Conservation (phyloP, 2,329 filamentous ascomycete species). For the Scedosporium aurantiacum region DNA sequence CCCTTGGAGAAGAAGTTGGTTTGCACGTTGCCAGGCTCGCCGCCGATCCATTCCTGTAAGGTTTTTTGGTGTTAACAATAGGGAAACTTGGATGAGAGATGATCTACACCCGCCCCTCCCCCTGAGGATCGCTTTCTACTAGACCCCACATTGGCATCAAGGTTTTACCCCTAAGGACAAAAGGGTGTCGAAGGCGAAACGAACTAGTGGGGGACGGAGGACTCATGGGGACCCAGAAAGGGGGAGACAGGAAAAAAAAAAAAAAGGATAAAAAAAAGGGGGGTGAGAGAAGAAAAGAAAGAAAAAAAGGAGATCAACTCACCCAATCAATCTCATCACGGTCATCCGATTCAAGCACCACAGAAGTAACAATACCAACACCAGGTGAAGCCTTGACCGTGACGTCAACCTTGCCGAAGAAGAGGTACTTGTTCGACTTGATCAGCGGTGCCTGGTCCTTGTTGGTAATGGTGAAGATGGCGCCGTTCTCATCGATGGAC, state of each 20-base stretch:
- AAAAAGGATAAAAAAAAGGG: background rate
- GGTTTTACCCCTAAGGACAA: background rate
- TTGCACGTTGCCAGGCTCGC: slow-evolving; percentile 57
- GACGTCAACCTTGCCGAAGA: slow-evolving; percentile 68
- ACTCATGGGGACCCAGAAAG: background rate
- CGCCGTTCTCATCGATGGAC: slow-evolving; percentile 16
- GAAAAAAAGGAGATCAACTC: background rate
- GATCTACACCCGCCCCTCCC: slow-evolving; percentile 9
- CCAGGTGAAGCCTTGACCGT: slow-evolving; percentile 61
- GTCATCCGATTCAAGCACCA: slow-evolving; percentile 64
- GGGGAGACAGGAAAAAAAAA: background rate
- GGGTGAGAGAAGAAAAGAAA: background rate
- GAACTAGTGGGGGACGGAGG: background rate
- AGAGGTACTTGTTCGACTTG: slow-evolving; percentile 64
- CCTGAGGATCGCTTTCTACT: slow-evolving; percentile 17
- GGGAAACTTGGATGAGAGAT: slow-evolving; percentile 18
- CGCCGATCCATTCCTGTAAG: slow-evolving; percentile 58
- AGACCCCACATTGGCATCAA: background rate
- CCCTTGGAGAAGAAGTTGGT: slow-evolving; percentile 75
- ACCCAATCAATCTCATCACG: slow-evolving; percentile 57
- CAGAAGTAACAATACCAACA: slow-evolving; percentile 64
- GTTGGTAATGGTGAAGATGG: slow-evolving; percentile 41
- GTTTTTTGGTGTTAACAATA: slow-evolving; percentile 40
- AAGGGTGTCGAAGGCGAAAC: background rate
- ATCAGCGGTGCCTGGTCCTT: slow-evolving; percentile 48